phyloP scores from a whole-genome alignment of 345 rosid species.

The Melaleuca quinquenervia region DNA sequence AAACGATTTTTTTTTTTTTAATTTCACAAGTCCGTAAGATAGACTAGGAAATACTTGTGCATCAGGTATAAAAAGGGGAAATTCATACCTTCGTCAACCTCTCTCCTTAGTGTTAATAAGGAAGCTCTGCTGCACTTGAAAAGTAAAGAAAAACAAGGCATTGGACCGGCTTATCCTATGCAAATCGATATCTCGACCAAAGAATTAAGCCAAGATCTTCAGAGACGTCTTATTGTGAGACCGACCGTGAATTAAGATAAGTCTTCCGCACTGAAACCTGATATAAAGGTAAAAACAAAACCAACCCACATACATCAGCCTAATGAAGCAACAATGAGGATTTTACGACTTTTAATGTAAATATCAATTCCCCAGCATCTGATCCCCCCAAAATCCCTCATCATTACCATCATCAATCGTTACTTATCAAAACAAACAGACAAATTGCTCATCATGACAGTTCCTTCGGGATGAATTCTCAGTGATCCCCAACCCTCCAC shows the following conservation, averaged over 20 bases:
- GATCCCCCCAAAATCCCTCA: neutral
- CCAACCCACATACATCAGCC: neutral
- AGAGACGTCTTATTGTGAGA: neutral
- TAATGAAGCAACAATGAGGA: neutral
- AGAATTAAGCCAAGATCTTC: neutral
- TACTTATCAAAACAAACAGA: neutral
- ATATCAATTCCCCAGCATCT: neutral
- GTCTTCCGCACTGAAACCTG: neutral
- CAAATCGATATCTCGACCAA: neutral
- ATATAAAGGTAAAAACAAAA: neutral
- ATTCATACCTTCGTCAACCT: neutral
- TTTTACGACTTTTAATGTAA: neutral
- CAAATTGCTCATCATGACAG: neutral
- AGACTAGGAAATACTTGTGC: neutral
- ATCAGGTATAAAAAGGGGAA: neutral
- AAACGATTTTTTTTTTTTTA: neutral
- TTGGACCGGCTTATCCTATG: neutral
- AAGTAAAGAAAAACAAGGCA: neutral
- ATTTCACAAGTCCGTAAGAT: neutral
- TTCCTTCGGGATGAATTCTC: neutral
- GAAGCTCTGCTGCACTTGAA: neutral
- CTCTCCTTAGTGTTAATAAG: neutral
- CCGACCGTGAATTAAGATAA: neutral
- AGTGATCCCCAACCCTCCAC: neutral
- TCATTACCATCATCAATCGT: neutral